Evolutionary conservation across 106 monocot genomes (phyloP).

Genomic region (Dioscorea alata): DNA sequence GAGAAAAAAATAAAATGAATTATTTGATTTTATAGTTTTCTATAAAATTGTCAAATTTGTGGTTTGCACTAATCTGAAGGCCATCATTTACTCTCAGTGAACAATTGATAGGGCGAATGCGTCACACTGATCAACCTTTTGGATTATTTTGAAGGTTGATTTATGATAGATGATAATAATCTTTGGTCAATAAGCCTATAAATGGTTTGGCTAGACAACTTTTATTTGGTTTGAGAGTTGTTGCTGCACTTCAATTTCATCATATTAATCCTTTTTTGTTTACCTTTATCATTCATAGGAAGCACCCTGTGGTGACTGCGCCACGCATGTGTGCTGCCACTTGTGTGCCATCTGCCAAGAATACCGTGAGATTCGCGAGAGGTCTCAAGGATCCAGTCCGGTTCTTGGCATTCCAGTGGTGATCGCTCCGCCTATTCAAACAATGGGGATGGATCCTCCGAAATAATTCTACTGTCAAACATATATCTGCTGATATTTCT

Average conservation of each 20-base stretch:
- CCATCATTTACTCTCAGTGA: too few relatives aligned
- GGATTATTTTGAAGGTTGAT: too few relatives aligned
- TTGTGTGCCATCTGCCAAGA: constrained; percentile 87
- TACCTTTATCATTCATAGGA: constrained; percentile 44
- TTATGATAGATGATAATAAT: too few relatives aligned
- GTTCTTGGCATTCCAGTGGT: constrained; percentile 18
- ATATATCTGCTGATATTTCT: too few relatives aligned
- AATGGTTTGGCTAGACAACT: too few relatives aligned
- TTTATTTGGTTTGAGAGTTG: not conserved
- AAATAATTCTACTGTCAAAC: not conserved
- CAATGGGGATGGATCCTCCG: constrained; percentile 35
- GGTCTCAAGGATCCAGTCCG: constrained; percentile 29
- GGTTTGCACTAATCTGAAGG: too few relatives aligned
- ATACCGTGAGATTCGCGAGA: constrained; percentile 79
- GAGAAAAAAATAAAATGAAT: too few relatives aligned
- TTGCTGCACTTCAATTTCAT: not conserved
- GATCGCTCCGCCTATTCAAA: constrained; percentile 51
- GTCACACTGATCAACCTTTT: too few relatives aligned
- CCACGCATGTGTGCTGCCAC: constrained; percentile 90
- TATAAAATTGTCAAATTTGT: too few relatives aligned
- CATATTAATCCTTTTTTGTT: not conserved
- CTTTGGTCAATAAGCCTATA: too few relatives aligned
- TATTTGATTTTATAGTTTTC: too few relatives aligned
- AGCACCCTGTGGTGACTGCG: constrained; percentile 77
- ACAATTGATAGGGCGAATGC: too few relatives aligned